These are phyloP conservation scores for Solanum peruvianum DNA, from an alignment of 257 asterid genomes.

Conservation along the genomic window DNA sequence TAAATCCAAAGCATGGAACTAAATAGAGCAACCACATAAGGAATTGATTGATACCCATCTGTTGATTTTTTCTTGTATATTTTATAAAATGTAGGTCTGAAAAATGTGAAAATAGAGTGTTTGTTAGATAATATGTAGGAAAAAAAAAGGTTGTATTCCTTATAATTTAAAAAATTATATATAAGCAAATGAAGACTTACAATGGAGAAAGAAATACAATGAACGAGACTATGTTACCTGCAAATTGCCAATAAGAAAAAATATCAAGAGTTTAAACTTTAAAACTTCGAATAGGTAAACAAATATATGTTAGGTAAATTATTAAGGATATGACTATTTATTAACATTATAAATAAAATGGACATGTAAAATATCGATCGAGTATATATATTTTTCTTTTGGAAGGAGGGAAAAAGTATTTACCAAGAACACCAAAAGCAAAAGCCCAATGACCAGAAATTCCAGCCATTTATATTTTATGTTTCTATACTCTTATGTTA, in stretches of 20 bases:
- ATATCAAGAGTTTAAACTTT: background rate
- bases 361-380: background rate
- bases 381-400: background rate
- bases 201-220: slow-evolving; percentile 57
- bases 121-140: background rate
- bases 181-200: slow-evolving; percentile 14
- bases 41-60: slow-evolving; percentile 48
- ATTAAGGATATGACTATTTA: background rate
- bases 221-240: slow-evolving; percentile 56
- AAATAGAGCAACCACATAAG: slow-evolving; percentile 45
- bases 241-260: background rate
- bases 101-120: background rate
- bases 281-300: background rate
- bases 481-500: background rate
- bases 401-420: background rate
- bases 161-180: background rate
- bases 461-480: background rate
- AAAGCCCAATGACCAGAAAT: slow-evolving; percentile 18
- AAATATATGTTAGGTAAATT: background rate
- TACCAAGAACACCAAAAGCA: slow-evolving; percentile 48
- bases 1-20: slow-evolving; percentile 66
- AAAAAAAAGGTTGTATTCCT: too few species aligned
- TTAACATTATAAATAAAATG: background rate
- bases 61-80: slow-evolving; percentile 54
- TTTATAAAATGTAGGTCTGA: slow-evolving; percentile 46